Conservation (phyloP, 768 basidiomycete genomes). For the Pholiota conissans region DNA sequence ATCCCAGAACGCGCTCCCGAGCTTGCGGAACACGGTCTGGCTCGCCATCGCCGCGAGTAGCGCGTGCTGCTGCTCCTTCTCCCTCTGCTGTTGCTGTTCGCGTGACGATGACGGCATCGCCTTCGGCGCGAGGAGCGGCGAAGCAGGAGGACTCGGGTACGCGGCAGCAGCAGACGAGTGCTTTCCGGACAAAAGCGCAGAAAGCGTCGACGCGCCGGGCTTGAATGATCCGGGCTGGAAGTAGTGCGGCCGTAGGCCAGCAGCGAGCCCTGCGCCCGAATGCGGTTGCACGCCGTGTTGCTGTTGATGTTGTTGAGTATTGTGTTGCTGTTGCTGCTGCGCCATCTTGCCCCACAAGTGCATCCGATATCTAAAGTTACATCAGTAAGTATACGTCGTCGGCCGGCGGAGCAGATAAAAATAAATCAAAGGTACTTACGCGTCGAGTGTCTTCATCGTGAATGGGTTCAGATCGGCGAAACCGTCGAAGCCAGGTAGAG, state of each 20-base stretch:
- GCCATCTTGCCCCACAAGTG: conserved; percentile 94
- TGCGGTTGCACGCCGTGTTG: conserved; percentile 22
- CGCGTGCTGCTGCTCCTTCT: conserved; percentile 39
- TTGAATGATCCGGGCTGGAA: conserved; percentile 22
- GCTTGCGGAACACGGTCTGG: conserved; percentile 70
- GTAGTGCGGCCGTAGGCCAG: conserved; percentile 39
- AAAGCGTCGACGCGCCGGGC: conserved; percentile 24
- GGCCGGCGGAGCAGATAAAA: conserved; percentile 6
- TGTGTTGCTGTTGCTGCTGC: conserved; percentile 53
- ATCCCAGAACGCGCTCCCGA: conserved; percentile 84
- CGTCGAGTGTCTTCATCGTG: conserved; percentile 84
- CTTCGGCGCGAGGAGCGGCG: conserved; percentile 34
- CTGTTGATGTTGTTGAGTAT: conserved; percentile 22
- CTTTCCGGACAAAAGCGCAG: conserved; percentile 48
- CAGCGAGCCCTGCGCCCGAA: conserved; percentile 39
- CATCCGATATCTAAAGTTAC: conserved; percentile 66
- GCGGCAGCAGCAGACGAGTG: conserved; percentile 22
- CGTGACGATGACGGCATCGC: conserved; percentile 18
- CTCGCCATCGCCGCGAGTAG: conserved; percentile 74
- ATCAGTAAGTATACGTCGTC: conserved; percentile 8
- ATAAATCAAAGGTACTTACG: conserved; percentile 42
- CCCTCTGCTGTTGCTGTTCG: conserved; percentile 19
- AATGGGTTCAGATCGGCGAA: conserved; percentile 83
- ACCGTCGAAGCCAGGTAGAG: conserved; percentile 60
- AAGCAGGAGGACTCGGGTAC: conserved; percentile 46